These are phyloP conservation scores for Phialophora verrucosa DNA, from an alignment of 2,329 filamentous ascomycete species.

Conservation along the genomic window DNA sequence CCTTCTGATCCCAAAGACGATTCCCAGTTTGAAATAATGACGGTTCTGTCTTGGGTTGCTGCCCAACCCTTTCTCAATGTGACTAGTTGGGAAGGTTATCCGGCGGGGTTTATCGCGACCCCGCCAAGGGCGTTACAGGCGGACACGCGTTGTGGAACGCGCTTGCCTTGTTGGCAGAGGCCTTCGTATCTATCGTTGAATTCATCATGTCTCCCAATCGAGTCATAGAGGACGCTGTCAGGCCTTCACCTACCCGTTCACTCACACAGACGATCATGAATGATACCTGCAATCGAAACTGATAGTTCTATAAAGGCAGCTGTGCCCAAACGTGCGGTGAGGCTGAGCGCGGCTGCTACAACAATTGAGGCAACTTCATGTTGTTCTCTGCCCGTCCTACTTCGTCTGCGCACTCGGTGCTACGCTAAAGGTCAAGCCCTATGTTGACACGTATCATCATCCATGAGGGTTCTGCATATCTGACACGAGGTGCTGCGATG, in stretches of 20 bases:
- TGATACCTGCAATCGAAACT: not conserved
- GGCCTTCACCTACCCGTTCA: not conserved
- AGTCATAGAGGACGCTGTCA: not conserved
- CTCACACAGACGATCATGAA: not conserved
- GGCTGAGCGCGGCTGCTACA: not conserved
- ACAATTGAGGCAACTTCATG: not conserved
- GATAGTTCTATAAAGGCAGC: not conserved
- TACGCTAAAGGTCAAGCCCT: not conserved
- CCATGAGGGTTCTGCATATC: not conserved
- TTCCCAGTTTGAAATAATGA: too few species aligned
- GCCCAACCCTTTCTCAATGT: too few species aligned
- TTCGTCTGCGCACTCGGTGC: not conserved
- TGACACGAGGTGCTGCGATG: not conserved
- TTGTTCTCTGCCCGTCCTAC: not conserved
- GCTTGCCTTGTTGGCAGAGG: too few species aligned
- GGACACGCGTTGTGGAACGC: too few species aligned
- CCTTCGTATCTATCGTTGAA: too few species aligned
- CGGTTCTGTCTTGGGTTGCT: too few species aligned
- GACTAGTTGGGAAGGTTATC: too few species aligned
- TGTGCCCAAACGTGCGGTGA: not conserved
- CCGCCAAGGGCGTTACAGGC: too few species aligned
- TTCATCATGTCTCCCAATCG: too few species aligned
- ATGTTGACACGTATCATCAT: not conserved
- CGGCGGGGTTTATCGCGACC: too few species aligned
- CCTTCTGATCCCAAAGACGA: too few species aligned